phyloP scores from a whole-genome alignment of 306 rosid species.

The Leucaena leucocephala region DNA sequence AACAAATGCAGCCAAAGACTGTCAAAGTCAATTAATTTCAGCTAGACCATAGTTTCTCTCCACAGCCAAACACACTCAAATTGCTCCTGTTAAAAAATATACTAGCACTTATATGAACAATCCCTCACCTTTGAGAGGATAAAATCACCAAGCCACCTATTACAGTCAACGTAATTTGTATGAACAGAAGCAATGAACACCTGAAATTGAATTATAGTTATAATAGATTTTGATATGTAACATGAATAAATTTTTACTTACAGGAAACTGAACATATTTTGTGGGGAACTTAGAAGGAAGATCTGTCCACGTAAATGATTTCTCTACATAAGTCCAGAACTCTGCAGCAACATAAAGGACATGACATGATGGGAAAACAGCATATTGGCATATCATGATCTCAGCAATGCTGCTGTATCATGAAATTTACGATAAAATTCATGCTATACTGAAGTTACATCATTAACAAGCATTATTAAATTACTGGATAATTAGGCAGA shows the following conservation, averaged over 20 bases:
- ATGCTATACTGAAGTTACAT: not conserved
- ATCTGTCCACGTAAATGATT: constrained; percentile 96
- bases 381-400: not conserved
- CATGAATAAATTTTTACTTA: constrained; percentile 49
- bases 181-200: constrained; percentile 79
- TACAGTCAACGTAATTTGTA: constrained; percentile 95
- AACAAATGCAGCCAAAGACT: constrained; percentile 3
- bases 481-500: not conserved
- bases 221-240: constrained; percentile 29
- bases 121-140: constrained; percentile 87
- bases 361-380: constrained; percentile 5
- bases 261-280: constrained; percentile 95
- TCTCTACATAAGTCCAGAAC: constrained; percentile 88
- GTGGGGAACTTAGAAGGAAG: constrained; percentile 95
- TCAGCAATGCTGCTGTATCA: not conserved
- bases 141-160: constrained; percentile 97
- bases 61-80: constrained; percentile 12
- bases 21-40: constrained; percentile 22
- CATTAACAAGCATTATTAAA: not conserved
- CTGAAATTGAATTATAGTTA: constrained; percentile 53
- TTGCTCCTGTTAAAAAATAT: constrained; percentile 6
- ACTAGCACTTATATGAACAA: constrained; percentile 29
- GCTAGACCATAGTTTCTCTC: constrained; percentile 4
- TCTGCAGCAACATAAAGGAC: constrained; percentile 59
- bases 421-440: not conserved